A percentile compares a stretch with the other conserved stretches of the same genome.
Evolutionary conservation across 768 basidiomycete species (phyloP).

Genomic region (Tephrocybe sp.): DNA sequence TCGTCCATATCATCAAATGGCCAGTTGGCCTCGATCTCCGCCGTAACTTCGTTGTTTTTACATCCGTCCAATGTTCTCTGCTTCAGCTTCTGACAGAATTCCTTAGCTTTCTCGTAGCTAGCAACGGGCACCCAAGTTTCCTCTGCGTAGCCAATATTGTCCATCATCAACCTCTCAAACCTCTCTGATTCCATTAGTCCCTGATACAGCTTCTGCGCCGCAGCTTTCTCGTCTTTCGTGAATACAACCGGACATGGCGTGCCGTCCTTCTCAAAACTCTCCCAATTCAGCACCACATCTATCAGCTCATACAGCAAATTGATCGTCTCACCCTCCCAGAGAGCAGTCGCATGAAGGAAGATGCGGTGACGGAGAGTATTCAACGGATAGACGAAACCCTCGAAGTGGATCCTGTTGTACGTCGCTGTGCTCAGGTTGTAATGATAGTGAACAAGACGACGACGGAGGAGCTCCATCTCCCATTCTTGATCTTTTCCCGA

Average conservation of each 20-base stretch:
- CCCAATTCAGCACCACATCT: slow-evolving; percentile 24
- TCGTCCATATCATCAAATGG: too few relatives aligned
- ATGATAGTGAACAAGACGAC: slow-evolving; percentile 31
- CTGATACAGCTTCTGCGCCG: slow-evolving; percentile 25
- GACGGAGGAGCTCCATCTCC: slow-evolving; percentile 24
- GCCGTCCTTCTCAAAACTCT: slow-evolving; percentile 20
- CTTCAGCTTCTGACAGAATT: slow-evolving; percentile 21
- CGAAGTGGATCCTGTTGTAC: slow-evolving; percentile 29
- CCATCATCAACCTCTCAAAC: slow-evolving; percentile 19
- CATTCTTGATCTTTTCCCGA: slow-evolving; percentile 19
- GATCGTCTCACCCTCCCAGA: slow-evolving; percentile 36
- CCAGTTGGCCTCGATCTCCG: too few relatives aligned
- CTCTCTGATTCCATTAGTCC: slow-evolving; percentile 13
- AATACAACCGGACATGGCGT: slow-evolving; percentile 31
- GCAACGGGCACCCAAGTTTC: slow-evolving; percentile 32
- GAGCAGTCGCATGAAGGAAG: slow-evolving; percentile 25
- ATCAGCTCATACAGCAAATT: slow-evolving; percentile 28
- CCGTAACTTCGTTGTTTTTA: too few relatives aligned
- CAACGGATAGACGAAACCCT: slow-evolving; percentile 21
- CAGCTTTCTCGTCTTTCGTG: slow-evolving; percentile 23
- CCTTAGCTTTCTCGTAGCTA: slow-evolving; percentile 29
- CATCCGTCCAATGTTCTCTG: slow-evolving; percentile 16
- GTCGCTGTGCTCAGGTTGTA: slow-evolving; percentile 23
- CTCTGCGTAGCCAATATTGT: slow-evolving; percentile 18
- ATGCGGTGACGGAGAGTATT: slow-evolving; percentile 24